phyloP scores from a whole-genome alignment of 495 filamentous ascomycete species.

The Symbiotaphrina buchneri region DNA sequence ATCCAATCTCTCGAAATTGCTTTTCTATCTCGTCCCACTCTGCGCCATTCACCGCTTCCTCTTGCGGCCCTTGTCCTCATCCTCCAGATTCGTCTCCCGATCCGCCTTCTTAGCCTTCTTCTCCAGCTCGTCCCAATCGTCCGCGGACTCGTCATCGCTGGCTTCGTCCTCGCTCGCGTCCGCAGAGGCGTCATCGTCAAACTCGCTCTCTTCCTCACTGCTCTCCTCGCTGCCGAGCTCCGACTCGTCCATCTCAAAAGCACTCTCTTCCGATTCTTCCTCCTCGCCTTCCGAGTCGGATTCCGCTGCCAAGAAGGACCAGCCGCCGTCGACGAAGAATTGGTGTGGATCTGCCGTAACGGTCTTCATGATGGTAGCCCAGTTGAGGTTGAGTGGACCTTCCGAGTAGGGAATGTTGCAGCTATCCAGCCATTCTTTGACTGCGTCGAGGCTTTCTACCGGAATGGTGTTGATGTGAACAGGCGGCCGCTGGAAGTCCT shows the following conservation, averaged over 20 bases:
- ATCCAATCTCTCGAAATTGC: too few species aligned
- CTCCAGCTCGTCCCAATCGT: constrained; percentile 86
- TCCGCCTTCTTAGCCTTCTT: constrained; percentile 79
- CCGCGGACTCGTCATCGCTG: constrained; percentile 57
- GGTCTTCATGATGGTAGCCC: constrained; percentile 99
- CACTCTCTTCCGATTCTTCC: constrained; percentile 70
- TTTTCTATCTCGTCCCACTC: too few species aligned
- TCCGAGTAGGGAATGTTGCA: constrained; percentile 88
- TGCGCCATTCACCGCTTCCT: constrained; percentile 28
- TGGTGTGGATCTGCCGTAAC: constrained; percentile 78
- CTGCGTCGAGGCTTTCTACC: constrained; percentile 72
- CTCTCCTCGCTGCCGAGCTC: constrained; percentile 66
- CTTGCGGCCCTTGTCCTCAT: constrained; percentile 42
- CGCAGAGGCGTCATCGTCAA: constrained; percentile 72
- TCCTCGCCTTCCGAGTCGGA: constrained; percentile 65
- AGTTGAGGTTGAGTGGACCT: constrained; percentile 93
- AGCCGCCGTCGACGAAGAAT: constrained; percentile 91
- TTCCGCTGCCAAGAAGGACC: constrained; percentile 78
- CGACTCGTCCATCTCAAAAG: constrained; percentile 71
- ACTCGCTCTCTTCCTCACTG: constrained; percentile 75
- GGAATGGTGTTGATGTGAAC: constrained; percentile 97
- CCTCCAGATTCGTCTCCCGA: constrained; percentile 44
- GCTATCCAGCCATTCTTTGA: constrained; percentile 95
- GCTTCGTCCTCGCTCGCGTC: constrained; percentile 48
- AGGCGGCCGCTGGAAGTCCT: constrained; percentile 73